Base-by-base conservation (phyloP, 176 grass and related monocot genomes). In the Aechmea fasciata region DNA sequence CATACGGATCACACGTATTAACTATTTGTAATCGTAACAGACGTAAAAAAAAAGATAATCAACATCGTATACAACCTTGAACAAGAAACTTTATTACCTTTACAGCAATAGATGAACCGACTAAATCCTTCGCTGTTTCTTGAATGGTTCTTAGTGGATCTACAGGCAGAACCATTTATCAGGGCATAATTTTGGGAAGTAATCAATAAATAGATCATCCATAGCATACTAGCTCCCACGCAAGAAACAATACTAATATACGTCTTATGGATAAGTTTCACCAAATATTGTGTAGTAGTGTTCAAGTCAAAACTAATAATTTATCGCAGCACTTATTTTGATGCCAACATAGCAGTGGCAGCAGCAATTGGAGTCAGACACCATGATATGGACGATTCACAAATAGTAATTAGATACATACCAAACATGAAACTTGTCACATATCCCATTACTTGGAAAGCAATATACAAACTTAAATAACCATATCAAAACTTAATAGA, bases 51-150 rank as follows among this genome's bases (percentile, higher is more conserved):
- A 59, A 41, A 41, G 33, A n/a, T 20, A 10, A 59, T 57, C 18
- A 57, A 57, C 54, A 14, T 49, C 18, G 2, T 6, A 4, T 75
- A 52, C 50, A 69, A n/a, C 10, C 19, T 29, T 18, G 22, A 69
- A 11, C 52, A 49, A 11, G 47, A n/a, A 73, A 73, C 0, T 7
- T 3, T 24, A 25, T 90, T 81, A 97, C 94, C 89, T 97, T 97
- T 64, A 92, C 79, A 82, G 77, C 77, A 85, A 97, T 71, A 62
- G 86, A 78, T 23, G 84, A 83, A 15, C 94, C 86, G 15, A 97
- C 86, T 53, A 97, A 76, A 17, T 97, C 82, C 66, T 85, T 97
- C 11, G 94, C 81, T 71, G 84, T 76, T 63, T 97, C 83, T 80
- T 85, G 88, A 72, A 92, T 97, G 13, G 77, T 66, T 79, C 74